A percentile compares a stretch with the other conserved stretches of the same genome.
Evolutionary conservation across 768 basidiomycete species (phyloP).

Genomic region (Auricularia auricula-judae): DNA sequence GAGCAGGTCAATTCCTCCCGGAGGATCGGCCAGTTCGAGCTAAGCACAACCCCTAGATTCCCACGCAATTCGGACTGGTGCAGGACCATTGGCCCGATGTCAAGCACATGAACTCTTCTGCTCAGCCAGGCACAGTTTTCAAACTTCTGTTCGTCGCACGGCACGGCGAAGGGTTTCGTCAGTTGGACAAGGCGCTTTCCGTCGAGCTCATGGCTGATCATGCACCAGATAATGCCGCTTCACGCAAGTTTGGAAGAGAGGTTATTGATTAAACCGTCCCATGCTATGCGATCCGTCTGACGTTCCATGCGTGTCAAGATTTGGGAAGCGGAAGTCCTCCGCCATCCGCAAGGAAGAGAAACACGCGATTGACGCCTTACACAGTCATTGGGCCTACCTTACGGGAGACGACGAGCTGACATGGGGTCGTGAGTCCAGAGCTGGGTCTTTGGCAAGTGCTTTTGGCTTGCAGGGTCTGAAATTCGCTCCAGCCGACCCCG

Average conservation of each 20-base stretch:
- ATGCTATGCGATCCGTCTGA: background rate
- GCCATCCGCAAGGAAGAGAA: background rate
- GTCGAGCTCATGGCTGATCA: background rate
- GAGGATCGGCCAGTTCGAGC: background rate
- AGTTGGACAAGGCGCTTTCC: background rate
- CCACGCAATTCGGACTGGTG: background rate
- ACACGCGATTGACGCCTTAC: background rate
- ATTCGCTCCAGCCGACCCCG: background rate
- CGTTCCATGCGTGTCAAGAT: background rate
- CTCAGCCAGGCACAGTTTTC: background rate
- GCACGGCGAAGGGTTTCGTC: background rate
- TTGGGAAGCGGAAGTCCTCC: background rate
- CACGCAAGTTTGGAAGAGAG: background rate
- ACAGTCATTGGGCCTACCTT: background rate
- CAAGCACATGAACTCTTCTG: background rate
- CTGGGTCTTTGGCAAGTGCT: background rate
- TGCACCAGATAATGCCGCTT: background rate
- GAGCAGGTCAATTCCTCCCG: background rate
- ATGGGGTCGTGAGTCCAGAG: background rate
- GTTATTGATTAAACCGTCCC: background rate
- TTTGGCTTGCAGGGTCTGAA: background rate
- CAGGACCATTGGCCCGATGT: background rate
- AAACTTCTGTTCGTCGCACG: background rate
- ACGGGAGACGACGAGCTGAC: background rate
- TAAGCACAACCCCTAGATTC: background rate